Evolutionary conservation across 805 yeast genomes (phyloP), one percentile per base, ranked within the genome.

Genomic region (Ogataea paraovalis): DNA sequence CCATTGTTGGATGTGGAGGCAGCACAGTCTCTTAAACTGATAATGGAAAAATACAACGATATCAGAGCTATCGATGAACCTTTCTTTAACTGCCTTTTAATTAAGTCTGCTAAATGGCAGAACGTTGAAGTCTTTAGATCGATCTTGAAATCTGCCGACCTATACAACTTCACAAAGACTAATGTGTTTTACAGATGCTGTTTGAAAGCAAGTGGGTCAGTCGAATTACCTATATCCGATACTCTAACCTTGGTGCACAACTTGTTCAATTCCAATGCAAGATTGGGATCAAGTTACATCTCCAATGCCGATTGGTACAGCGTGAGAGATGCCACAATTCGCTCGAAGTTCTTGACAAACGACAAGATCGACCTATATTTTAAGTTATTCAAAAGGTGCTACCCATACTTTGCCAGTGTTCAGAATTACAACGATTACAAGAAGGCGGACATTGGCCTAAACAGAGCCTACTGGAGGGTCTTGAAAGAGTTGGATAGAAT

Each of bases 291-390:
- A 53, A 65, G 63, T 21, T 80, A 78, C 59, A 81, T 87, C 51
- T 87, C 89, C 9, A 80, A 80, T 61, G 92, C 94, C 13, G 92
- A 87, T 67, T 86, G 92, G 92, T 84, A 87, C 42, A 86, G 92
- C 3, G 67, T 87, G 47, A 78, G 91, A 69, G 90, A 83, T 64
- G 87, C 92, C n/a, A 85, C 94, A 4, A 71, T 80, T 39, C 66
- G 69, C 44, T 71, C 82, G 3, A 47, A 53, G 1, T 58, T 60
- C 12, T 66, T 62, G 42, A 48, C 55, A 2, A 48, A 70, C 4
- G 74, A 71, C 23, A 75, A 85, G 61, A 71, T 74, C 49, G 69
- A 72, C 28, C 65, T 81, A 23, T 83, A 81, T 58, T 73, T 78
- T 62, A 70, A 76, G 39, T 65, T 83, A 45, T 77, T 80, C 52